Base-by-base conservation (phyloP, 768 basidiomycete species). In the Termitomyces eurrhizus region DNA sequence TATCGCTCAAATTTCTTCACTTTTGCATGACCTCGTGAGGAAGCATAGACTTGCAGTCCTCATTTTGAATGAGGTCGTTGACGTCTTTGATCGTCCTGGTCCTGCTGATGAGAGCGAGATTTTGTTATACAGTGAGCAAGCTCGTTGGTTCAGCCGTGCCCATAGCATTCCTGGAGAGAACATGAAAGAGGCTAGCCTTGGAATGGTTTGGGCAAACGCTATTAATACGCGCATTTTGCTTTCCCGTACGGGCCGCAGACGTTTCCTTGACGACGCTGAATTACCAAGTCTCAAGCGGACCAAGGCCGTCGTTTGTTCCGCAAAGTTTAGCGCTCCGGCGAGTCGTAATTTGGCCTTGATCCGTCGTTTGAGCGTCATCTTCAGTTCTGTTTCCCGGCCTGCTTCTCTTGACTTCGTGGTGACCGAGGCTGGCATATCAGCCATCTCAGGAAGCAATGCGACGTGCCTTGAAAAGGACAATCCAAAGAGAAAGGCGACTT, bases 171-270 rank as follows among this genome's bases (percentile, higher is more conserved):
- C 83, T 0, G 83, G 83, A 2, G 84, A 85, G 60, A 76, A 80
- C 59, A 73, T 70, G 49, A 93, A 94, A 68, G 90, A 96, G 72
- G 93, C 91, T 0, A 85, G 83, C 42, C 76, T 98, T 2, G 95
- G 95, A 3, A 84, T 97, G 54, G 87, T 86, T 9, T 98, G 96
- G 96, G 90, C 95, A 16, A 98, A 96, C 72, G 89, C 93, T 67
- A 79, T 98, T 59, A 95, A 96, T 65, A 82, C 80, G 4, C 83
- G 96, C 26, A 81, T 98, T 50, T 87, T 96, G 80, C 81, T 97
- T 55, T 83, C 82, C 48, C 83, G 92, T 35, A 95, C 94, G 0
- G 83, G 83, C 11, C 78, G 92, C 61, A 80, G 88, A 59, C 79
- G 84, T 50, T 78, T 85, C 60, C 69, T 89, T 32, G 73, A 78